Evolutionary conservation across 768 basidiomycete genomes (phyloP), one percentile per base, ranked within the genome.

Genomic region (Boletus rubroflammeus): DNA sequence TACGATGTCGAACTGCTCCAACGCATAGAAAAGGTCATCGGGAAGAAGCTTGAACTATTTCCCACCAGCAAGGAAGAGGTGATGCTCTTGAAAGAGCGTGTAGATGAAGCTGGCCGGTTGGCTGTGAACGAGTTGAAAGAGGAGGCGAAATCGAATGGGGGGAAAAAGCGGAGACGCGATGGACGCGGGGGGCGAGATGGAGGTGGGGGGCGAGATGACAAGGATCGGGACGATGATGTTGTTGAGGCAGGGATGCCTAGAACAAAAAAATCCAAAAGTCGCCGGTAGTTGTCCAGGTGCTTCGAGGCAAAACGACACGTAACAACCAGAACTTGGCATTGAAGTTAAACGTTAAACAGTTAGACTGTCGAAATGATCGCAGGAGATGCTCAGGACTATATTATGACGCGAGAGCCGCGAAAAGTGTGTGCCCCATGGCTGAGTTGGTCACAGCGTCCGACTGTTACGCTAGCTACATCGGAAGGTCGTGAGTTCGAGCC

Each of bases 1-100:
- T 99, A 98, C 71, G 97, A 99, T 61, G 93, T 99, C 51, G 97
- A 98, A 72, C 80, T 98, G 42, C 73, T 98, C 5, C 93, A 97
- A 71, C 86, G 97, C 9, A 98, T 98, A 65, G 97, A 99, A 70
- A 78, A 82, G 21, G 93, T 96, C 7, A 85, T 89, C 21, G 94
- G 84, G 38, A 96, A 96, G 75, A 90, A 93, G 71, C 88, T 99
- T 85, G 87, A 86, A 48, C 74, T 88, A 35, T 98, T 89, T 78
- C 85, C 86, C 10, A 86, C 86, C 0, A 92, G 93, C 65, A 83
- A 88, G 55, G 90, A 96, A 66, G 94, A 97, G 58, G 83, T 98
- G 21, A 86, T 88, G 34, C 75, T 97, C 31, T 73, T 98, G 56
- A 81, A 84, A 55, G 95, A 98, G 67, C 82, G 94, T 2, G 96